phyloP scores from a whole-genome alignment of 768 basidiomycete genomes.

The Mycena alexandri region DNA sequence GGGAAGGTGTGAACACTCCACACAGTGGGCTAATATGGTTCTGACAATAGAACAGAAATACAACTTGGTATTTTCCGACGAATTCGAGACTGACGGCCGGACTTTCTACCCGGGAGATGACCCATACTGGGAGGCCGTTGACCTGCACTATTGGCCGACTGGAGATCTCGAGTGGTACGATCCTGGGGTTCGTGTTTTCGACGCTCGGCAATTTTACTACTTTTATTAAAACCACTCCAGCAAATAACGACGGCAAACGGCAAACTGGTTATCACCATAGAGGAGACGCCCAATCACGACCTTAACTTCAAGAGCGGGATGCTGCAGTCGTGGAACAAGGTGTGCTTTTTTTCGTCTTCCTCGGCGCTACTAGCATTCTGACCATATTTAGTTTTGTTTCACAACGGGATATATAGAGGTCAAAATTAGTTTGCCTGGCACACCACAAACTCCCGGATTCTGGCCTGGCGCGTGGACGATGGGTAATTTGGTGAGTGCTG shows the following conservation, averaged over 20 bases:
- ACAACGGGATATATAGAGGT: constrained; percentile 93
- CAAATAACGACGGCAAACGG: constrained; percentile 82
- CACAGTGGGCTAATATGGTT: too few species aligned
- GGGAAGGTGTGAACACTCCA: constrained; percentile 48
- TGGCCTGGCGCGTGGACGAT: constrained; percentile 92
- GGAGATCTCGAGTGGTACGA: constrained; percentile 90
- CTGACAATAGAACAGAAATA: constrained; percentile 18
- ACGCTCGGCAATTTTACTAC: neutral
- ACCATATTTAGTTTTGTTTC: constrained; percentile 73
- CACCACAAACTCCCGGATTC: constrained; percentile 70
- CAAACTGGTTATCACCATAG: constrained; percentile 84
- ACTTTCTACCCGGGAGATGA: constrained; percentile 83
- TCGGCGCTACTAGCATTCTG: too few species aligned
- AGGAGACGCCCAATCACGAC: constrained; percentile 76
- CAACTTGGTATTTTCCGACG: constrained; percentile 77
- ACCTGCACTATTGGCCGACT: constrained; percentile 89
- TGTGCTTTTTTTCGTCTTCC: neutral
- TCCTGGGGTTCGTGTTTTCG: constrained; percentile 61
- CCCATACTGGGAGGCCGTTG: constrained; percentile 89
- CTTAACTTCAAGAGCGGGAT: constrained; percentile 83
- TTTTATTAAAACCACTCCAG: constrained; percentile 42
- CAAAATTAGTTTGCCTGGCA: constrained; percentile 80
- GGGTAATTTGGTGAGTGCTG: constrained; percentile 71
- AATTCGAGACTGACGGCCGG: constrained; percentile 70
- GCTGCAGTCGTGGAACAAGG: constrained; percentile 38